A percentile compares a stretch with the other conserved stretches of the same genome.
Conservation (phyloP, 2,329 filamentous ascomycete genomes). For the Paraphoma chrysanthemicola region DNA sequence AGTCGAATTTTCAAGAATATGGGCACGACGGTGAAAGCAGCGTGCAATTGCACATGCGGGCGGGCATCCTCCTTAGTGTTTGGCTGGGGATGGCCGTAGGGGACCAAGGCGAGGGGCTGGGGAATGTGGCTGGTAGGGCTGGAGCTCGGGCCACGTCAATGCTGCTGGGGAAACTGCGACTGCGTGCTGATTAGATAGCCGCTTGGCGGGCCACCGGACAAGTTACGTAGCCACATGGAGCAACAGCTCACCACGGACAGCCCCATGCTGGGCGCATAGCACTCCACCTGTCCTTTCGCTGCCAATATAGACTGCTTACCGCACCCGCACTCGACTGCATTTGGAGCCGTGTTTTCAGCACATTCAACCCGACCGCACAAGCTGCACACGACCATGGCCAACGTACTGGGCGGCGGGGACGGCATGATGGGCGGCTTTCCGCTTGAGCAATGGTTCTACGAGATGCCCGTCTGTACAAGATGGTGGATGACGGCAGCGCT, state of each 20-base stretch:
- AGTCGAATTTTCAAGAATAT: slow-evolving; percentile 6
- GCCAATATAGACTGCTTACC: not conserved
- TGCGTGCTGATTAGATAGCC: slow-evolving; percentile 12
- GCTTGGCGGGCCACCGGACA: slow-evolving; percentile 23
- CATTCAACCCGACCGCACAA: not conserved
- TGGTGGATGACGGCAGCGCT: slow-evolving; percentile 97
- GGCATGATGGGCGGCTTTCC: slow-evolving; percentile 67
- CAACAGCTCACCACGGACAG: not conserved
- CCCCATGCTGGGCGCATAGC: not conserved
- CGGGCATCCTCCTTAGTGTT: slow-evolving; percentile 8
- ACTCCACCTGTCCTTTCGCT: slow-evolving; percentile 16
- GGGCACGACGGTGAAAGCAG: not conserved
- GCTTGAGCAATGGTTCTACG: slow-evolving; percentile 97
- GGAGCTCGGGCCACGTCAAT: slow-evolving; percentile 12
- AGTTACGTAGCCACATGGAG: slow-evolving; percentile 38
- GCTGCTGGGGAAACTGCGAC: not conserved
- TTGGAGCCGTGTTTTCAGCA: not conserved
- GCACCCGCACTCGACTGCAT: not conserved
- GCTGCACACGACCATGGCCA: slow-evolving; percentile 49
- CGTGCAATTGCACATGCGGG: slow-evolving; percentile 12
- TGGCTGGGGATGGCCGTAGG: slow-evolving; percentile 3
- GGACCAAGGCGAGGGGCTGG: slow-evolving; percentile 30
- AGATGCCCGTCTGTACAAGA: slow-evolving; percentile 94
- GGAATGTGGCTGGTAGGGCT: slow-evolving; percentile 30
- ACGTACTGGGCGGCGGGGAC: slow-evolving; percentile 51